A percentile compares a stretch with the other conserved stretches of the same genome.
These are phyloP conservation scores for Coniochaeta ligniaria DNA, from an alignment of 2,329 filamentous ascomycete genomes.

Conservation along the genomic window DNA sequence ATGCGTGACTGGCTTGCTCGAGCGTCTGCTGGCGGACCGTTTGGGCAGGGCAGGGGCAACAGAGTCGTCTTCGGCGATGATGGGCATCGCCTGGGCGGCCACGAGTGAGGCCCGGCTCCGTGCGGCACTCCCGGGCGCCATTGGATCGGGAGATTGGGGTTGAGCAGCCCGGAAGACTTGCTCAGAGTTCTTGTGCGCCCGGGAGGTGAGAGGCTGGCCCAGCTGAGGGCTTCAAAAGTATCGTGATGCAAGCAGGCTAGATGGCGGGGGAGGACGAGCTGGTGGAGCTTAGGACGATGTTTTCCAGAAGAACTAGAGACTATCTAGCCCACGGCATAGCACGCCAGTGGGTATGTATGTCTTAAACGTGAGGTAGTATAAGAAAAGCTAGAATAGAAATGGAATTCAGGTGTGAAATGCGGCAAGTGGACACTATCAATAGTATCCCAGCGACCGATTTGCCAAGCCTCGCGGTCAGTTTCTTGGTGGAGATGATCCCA, in stretches of 20 bases:
- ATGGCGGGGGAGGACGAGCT: background rate
- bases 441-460: background rate
- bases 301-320: background rate
- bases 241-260: background rate
- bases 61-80: conserved; percentile 6
- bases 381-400: background rate
- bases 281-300: background rate
- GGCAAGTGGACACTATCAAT: background rate
- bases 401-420: background rate
- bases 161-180: background rate
- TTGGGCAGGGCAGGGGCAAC: background rate
- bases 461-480: background rate
- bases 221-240: background rate
- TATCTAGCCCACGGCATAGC: background rate
- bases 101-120: background rate
- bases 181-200: background rate
- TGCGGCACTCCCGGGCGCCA: background rate
- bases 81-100: conserved; percentile 3
- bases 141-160: background rate
- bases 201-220: background rate
- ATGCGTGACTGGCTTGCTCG: background rate
- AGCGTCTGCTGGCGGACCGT: background rate
- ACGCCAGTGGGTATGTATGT: background rate
- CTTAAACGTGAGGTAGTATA: background rate
- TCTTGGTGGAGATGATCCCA: background rate